Base-by-base conservation (phyloP, 129 eudicot genomes). In the Escallonia herrerae region DNA sequence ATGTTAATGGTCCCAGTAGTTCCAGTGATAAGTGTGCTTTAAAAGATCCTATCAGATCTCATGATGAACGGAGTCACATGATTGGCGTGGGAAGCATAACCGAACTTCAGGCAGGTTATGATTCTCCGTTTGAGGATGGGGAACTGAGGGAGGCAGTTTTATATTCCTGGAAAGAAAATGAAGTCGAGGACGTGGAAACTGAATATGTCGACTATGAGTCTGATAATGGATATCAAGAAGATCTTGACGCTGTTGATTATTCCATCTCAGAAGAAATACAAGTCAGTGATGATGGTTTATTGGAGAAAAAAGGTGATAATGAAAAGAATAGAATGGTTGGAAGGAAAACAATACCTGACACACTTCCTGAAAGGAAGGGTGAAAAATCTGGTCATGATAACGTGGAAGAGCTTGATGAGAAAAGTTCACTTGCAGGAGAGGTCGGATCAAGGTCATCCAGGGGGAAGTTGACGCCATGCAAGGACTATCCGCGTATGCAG, bases 51-150 rank as follows among this genome's bases (percentile, higher is more conserved):
- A 5, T 45, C 61, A 72, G 63, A 14, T 70, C 76, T 55, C 77
- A 62, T 64, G 77, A 67, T n/a, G 83, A 75, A 14, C 76, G 43
- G n/a, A 42, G 71, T 51, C 72, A 71, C 15, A 14, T 69, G 65
- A 77, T 47, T 52, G 80, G 58, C 51, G 75, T 70, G 65, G 83
- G 77, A 69, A 70, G 61, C 42, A 41, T 49, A 44, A 76, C 68
- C 22, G 65, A 71, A 53, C 56, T 63, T 52, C 68, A 83, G 66
- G 75, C 45, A n/a, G 95, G 79, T 77, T 86, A 86, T 72, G 95
- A 90, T 65, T 90, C 97, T 77, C 83, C 89, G 11, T 82, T 77
- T 70, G 95, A 87, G 72, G 97, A 90, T 67, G 90, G 93, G 48
- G 97, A 90, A 57, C 72, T 90, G 63, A 82, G 95, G 66, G 87